These are phyloP conservation scores for carrot (Daucus carota) DNA, from an alignment of 129 eudicot species.

Conservation along the genomic window DNA sequence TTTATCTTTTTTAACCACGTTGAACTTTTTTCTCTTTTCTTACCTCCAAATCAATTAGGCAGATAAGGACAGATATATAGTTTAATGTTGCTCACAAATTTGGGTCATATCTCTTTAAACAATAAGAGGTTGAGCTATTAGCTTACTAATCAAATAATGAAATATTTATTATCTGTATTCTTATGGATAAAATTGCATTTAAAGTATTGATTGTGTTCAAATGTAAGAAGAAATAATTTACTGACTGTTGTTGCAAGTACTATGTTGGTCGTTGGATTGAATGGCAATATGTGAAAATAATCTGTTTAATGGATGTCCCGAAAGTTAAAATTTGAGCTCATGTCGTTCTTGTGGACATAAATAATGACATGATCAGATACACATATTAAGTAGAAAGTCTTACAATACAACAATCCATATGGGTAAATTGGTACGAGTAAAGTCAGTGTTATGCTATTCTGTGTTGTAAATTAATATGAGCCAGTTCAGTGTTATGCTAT, in stretches of 20 bases:
- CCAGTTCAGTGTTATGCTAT: not conserved
- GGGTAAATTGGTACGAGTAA: not conserved
- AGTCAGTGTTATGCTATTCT: not conserved
- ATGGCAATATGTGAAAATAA: not conserved
- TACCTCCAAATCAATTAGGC: not conserved
- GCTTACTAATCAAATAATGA: too few relatives aligned
- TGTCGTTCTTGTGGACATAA: not conserved
- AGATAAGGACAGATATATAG: not conserved
- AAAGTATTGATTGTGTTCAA: not conserved
- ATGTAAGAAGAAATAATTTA: not conserved
- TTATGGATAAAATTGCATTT: not conserved
- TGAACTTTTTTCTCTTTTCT: not conserved
- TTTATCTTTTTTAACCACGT: not conserved
- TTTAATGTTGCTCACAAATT: not conserved
- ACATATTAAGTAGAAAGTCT: not conserved
- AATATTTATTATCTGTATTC: not conserved
- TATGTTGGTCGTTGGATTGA: not conserved
- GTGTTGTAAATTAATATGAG: not conserved
- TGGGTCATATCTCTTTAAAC: not conserved
- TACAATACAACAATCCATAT: not conserved
- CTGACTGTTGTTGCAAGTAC: not conserved
- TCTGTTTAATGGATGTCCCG: not conserved
- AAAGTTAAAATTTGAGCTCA: not conserved
- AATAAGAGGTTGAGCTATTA: not conserved
- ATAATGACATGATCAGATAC: not conserved